Evolutionary conservation across 371 early-diverging fungal species (phyloP), one percentile per base, ranked within the genome.

Genomic region (Saksenaea vasiformis): DNA sequence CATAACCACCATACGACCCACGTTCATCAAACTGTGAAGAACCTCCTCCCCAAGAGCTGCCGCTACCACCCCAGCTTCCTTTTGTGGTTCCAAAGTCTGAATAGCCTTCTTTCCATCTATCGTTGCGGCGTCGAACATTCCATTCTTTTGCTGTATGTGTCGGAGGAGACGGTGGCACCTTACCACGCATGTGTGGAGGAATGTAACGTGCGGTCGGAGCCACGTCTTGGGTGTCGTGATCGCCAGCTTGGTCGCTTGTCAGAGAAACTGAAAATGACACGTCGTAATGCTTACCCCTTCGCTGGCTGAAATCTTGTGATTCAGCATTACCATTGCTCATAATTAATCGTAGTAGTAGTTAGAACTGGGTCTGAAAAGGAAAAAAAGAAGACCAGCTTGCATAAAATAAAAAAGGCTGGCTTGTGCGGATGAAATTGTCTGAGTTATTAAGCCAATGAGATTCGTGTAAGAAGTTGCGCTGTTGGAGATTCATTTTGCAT

Each of bases 1-100:
- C 66, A 36, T 66, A 70, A 54, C 77, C 80, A 15, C 76, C 81
- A 37, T 74, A 73, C n/a, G 72, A 69, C n/a, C 73, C 69, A 19
- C 81, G 61, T 36, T 78, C 73, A 24, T 74, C 71, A 60, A 66
- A 65, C 43, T 74, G 66, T 60, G 71, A 66, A 24, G 72, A 63
- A 56, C 70, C 65, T 58, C 70, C 65, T 58, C 74, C 57, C 51
- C 68, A 70, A 56, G 39, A 39, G 22, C 60, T 56, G 15, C 66
- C 58, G 54, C 82, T 80, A 67, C 74, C 66, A 10, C 51, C 24
- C 37, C 84, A 72, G 13, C 82, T 82, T 4, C 67, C 72, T 68
- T 74, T 77, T 59, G 80, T 76, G 14, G 66, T 71, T 51, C 71
- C 58, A 47, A 61, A 47, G 11, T 61, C 61, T 26, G 61, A 61